Evolutionary conservation across 106 monocot species (phyloP).

Genomic region (Dendrobium nobile): DNA sequence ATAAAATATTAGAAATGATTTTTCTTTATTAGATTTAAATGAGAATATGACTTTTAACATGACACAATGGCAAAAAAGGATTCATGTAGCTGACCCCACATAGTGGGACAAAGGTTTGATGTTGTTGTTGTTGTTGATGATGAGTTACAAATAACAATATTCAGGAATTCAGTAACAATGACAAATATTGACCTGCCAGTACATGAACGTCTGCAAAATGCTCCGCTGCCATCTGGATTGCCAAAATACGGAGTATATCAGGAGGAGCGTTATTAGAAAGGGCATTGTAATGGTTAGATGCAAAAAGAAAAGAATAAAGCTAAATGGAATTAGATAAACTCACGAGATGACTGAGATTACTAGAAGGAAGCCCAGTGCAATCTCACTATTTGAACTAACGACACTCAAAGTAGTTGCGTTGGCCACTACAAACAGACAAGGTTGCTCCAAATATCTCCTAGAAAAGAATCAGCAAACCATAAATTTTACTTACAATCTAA

Average conservation of each 20-base stretch:
- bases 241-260: constrained; percentile 7
- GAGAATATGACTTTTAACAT: too few species aligned
- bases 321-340: constrained; percentile 23
- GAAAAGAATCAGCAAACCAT: neutral
- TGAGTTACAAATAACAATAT: neutral
- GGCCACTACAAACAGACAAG: constrained; percentile 71
- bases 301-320: neutral
- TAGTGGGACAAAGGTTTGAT: too few species aligned
- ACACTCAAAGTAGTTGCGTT: constrained; percentile 58
- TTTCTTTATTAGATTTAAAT: too few species aligned
- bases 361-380: constrained; percentile 76
- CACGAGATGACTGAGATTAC: constrained; percentile 77
- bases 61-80: too few species aligned
- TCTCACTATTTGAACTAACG: constrained; percentile 68
- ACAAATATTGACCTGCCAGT: constrained; percentile 70
- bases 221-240: constrained; percentile 83
- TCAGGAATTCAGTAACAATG: neutral
- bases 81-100: too few species aligned
- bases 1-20: too few species aligned
- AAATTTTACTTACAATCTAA: neutral
- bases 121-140: neutral
- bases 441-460: constrained; percentile 83
- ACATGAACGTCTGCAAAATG: constrained; percentile 84
- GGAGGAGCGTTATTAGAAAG: neutral
- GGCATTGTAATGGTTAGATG: neutral